These are phyloP conservation scores for Amphichorda felina DNA, from an alignment of 2,329 filamentous ascomycete genomes.

Conservation along the genomic window DNA sequence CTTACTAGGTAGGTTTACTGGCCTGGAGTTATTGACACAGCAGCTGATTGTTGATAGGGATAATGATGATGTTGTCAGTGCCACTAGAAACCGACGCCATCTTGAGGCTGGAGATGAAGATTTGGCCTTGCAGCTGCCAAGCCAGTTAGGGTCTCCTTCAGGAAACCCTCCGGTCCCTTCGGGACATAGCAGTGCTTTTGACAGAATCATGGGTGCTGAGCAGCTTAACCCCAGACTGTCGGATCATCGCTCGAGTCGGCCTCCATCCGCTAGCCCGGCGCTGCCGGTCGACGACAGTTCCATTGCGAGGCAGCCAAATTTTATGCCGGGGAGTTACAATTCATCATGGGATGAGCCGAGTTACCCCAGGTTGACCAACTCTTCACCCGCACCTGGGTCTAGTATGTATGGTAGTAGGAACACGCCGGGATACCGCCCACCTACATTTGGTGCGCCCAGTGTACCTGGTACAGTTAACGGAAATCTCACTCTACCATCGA, in stretches of 20 bases:
- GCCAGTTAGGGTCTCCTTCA: conserved; percentile 4
- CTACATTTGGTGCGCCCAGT: no score
- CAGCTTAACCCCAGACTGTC: conserved; percentile 6
- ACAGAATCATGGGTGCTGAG: conserved; percentile 16
- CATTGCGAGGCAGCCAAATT: no score
- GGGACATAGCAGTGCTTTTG: conserved; percentile 11
- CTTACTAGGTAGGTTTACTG: conserved; percentile 24
- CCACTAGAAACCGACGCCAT: conserved; percentile 14
- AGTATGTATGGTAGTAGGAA: no score
- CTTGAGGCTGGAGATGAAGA: conserved; percentile 15
- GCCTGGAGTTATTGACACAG: neutral
- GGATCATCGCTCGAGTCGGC: neutral
- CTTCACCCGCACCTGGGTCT: no score
- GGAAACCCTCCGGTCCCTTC: neutral
- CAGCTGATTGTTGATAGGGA: conserved; percentile 10
- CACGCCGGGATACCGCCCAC: no score
- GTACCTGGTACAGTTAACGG: no score
- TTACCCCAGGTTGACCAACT: no score
- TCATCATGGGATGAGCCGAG: no score
- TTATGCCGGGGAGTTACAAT: no score
- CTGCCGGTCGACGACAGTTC: no score
- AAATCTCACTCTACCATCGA: no score
- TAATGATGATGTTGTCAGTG: conserved; percentile 17
- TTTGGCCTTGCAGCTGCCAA: conserved; percentile 15
- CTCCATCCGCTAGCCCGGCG: no score